Base-by-base conservation (phyloP, 176 grass and related monocot genomes). In the Pharus latifolius region DNA sequence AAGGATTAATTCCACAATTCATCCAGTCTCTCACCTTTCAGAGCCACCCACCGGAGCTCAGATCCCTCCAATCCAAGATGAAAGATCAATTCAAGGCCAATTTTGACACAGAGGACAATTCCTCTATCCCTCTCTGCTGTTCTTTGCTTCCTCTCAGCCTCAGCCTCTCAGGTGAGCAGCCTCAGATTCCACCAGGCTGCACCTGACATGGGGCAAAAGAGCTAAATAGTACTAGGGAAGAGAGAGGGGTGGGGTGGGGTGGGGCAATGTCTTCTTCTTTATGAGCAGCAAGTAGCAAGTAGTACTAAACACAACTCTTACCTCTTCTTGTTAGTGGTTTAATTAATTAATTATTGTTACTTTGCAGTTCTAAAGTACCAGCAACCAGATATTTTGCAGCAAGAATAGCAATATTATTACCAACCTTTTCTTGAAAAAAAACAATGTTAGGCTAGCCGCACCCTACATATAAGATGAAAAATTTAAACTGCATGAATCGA, bases 61-160 rank as follows among this genome's bases (percentile, higher is more conserved):
- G 74, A 84, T 84, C 81, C 65, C 81, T 84, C 81, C 74, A 78
- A 83, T 42, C 18, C 42, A 14, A 34, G 67, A 16, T 62, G 15
- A 73, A 80, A 48, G 76, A 75, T 56, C 76, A 63, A 67, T 16
- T 42, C 10, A 12, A 23, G 81, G 81, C 42, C 74, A 84, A 59
- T 72, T 52, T 27, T 30, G 82, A 60, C 51, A 60, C 54, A 26
- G 50, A 17, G 8, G 2, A 18, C 20, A 4, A 1, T 16, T 44
- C 19, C 37, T 28, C 8, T 32, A 2, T 10, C 16, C 12, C 16
- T 17, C 56, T 62, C 56, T 73, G 67, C 78, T 45, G 37, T 58
- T 37, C 78, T 18, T 65, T 81, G 78, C 78, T 68, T 65, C 68
- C 48, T 20, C 57, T 24, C 77, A 53, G 67, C 30, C 69, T 24